Percentiles rank a stretch among this genome's conserved stretches.
Evolutionary conservation across 108 stramenopile species (phyloP).

Genomic region (Nitzschia palea): DNA sequence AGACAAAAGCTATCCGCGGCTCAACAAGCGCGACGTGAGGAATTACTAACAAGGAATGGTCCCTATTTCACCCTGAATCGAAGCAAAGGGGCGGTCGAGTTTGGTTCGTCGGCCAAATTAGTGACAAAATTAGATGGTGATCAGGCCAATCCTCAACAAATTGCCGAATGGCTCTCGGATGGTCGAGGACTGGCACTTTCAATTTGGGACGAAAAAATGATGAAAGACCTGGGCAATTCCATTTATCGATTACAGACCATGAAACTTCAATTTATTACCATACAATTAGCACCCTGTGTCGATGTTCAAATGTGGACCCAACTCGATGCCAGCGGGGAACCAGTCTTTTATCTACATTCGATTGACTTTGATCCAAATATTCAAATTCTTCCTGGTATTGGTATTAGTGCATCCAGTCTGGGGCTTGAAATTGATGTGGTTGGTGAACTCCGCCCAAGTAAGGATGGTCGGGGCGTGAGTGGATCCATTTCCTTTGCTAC

Average conservation of each 20-base stretch:
- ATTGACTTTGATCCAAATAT: conserved; percentile 78
- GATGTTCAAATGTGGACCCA: conserved; percentile 75
- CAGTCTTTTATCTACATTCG: conserved; percentile 65
- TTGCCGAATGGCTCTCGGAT: conserved; percentile 65
- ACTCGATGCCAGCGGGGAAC: conserved; percentile 13
- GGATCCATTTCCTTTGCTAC: conserved; percentile 74
- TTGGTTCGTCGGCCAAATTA: conserved; percentile 66
- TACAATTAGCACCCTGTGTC: conserved; percentile 68
- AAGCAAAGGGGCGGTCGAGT: conserved; percentile 56
- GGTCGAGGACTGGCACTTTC: conserved; percentile 55
- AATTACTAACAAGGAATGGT: conserved; percentile 61
- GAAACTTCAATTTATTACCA: conserved; percentile 80
- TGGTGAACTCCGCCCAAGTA: conserved; percentile 63
- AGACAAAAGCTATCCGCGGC: background rate
- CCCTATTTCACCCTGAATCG: conserved; percentile 70
- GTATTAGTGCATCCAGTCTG: conserved; percentile 40
- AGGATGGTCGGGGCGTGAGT: conserved; percentile 64
- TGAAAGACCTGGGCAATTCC: conserved; percentile 44
- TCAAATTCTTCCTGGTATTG: conserved; percentile 62
- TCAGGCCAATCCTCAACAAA: conserved; percentile 22
- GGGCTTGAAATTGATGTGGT: conserved; percentile 76
- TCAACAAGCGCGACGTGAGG: conserved; percentile 45
- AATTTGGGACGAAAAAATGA: conserved; percentile 74
- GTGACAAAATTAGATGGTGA: conserved; percentile 42
- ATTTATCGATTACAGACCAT: conserved; percentile 72